phyloP scores from a whole-genome alignment of 495 filamentous ascomycete genomes.

The Penicillium ochrochloron region DNA sequence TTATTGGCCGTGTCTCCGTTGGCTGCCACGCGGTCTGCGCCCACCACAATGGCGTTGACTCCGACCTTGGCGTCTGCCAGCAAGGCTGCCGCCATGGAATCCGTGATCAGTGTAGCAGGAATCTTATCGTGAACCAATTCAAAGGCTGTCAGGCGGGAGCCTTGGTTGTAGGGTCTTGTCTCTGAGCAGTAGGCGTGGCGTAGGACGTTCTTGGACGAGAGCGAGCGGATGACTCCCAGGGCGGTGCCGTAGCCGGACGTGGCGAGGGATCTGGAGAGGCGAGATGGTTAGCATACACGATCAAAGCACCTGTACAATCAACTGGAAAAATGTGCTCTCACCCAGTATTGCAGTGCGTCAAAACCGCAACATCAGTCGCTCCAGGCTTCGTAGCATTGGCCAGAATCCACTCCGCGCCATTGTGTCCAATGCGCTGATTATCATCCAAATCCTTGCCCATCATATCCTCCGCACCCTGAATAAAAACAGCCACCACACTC shows the following conservation, averaged over 20 bases:
- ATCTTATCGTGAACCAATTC: slow-evolving; percentile 93
- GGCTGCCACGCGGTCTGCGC: slow-evolving; percentile 90
- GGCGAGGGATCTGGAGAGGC: slow-evolving; percentile 71
- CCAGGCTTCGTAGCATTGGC: slow-evolving; percentile 45
- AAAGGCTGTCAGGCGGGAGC: slow-evolving; percentile 91
- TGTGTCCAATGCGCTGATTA: slow-evolving; percentile 80
- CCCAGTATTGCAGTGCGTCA: slow-evolving; percentile 98
- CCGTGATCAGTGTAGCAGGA: slow-evolving; percentile 90
- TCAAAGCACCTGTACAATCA: not conserved
- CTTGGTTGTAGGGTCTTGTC: slow-evolving; percentile 97
- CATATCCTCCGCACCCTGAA: slow-evolving; percentile 81
- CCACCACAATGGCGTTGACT: slow-evolving; percentile 87
- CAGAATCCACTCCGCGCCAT: slow-evolving; percentile 83
- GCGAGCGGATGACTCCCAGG: slow-evolving; percentile 87
- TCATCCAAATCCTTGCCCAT: slow-evolving; percentile 83
- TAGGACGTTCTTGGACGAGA: slow-evolving; percentile 66
- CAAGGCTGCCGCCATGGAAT: slow-evolving; percentile 92
- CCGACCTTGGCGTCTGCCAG: slow-evolving; percentile 63
- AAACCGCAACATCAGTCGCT: slow-evolving; percentile 62
- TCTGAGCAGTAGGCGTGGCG: slow-evolving; percentile 92
- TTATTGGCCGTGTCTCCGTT: slow-evolving; percentile 99
- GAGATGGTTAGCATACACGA: slow-evolving; percentile 10
- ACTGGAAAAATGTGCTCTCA: slow-evolving; percentile 38
- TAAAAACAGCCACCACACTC: slow-evolving; percentile 65
- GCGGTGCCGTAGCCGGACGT: slow-evolving; percentile 97